Base-by-base conservation (phyloP, 2,329 filamentous ascomycete genomes). In the Tetracladium maxilliforme region DNA sequence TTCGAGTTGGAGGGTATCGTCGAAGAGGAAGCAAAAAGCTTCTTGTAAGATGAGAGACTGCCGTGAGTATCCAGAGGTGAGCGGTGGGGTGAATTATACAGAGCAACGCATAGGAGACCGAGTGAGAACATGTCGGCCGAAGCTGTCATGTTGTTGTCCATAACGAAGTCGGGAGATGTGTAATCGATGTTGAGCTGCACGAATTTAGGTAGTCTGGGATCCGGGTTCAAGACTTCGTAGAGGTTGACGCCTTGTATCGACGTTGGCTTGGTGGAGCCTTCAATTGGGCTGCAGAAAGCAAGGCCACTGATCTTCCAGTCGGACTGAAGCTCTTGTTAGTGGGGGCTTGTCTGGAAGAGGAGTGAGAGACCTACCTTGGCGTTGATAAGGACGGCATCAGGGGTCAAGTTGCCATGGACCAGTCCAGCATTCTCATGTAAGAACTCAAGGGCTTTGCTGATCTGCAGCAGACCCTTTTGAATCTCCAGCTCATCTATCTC, bases 231-330 rank as follows among this genome's bases (percentile, higher is more conserved):
- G 10, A 76, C 73, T 49, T 94, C 84, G 15, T 79, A 76, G 12
- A 95, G 64, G 34, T 72, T 81, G 37, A 95, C 75, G 7, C 82
- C 78, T 21, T 75, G 65, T 24, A 92, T 70, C 4, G 81, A 77
- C 4, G 81, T 79, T 22, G 75, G 62, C 36, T 78, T 74, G 15
- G 70, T 74, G 12, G 79, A 80, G 39, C 70, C 67, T 38, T 84
- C 79, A 24, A 81, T 70, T 10, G 84, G 80, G 22, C 80, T 80
- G 45, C 79, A 82, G 48, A 94, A 98, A 1, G 79, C 71, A 19
- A 98, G 64, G n/a, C 87, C 90, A 39, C 84, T 87, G 32, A 98
- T 81, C 49, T 98, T 98, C 90, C 90, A 98, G 50, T 98, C 90
- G 23, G 82, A 92, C 75, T 81, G 41, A 41, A 33, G 44, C 50